Base-by-base conservation (phyloP, 1,284 basidiomycete species). In the Pseudozyma hubeiensis region DNA sequence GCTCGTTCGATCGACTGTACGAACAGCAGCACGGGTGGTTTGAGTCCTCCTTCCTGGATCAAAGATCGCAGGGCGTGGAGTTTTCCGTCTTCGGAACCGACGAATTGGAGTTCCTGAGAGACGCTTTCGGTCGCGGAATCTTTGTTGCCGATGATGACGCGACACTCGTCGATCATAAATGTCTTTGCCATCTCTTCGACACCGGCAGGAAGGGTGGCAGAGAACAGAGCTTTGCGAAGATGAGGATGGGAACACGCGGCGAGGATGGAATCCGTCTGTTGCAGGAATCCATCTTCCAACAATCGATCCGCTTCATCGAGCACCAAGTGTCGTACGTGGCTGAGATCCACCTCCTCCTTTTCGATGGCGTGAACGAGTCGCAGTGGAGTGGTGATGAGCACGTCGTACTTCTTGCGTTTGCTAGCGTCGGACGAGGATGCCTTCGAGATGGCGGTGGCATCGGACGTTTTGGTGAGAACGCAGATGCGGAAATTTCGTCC, bases 1-100 rank as follows among this genome's bases (percentile, higher is more conserved):
- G 95, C 95, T 41, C 96, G 90, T 29, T 92, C 89, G 84, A 97
- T 94, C 0, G 93, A 92, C 56, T 96, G 97, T 3, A 94, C 92
- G 84, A 99, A 99, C 61, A 99, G 88, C 30, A 99, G 88, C 5
- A 97, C 88, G 1, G 96, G 96, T 2, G 96, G 95, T 49, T 93
- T 92, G 78, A 97, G 75, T 1, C 82, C 91, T 2, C 95, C 93
- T 65, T 91, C 88, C 6, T 90, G 85, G 57, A 98, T 88, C 78
- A 96, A 89, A 7, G 70, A 59, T 91, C 87, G 46, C 95, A 89
- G 53, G 90, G 94, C 19, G 93, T 91, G 39, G 31, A 98, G 87
- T 85, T 99, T 99, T 34, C 95, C 97, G 6, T 91, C 88, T 79
- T 99, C 97, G 57, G 93, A 92, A 13, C 92, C 92, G 40, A 95